Conservation (phyloP, 371 early-diverging fungal genomes). For the Pancytospora philotis region DNA sequence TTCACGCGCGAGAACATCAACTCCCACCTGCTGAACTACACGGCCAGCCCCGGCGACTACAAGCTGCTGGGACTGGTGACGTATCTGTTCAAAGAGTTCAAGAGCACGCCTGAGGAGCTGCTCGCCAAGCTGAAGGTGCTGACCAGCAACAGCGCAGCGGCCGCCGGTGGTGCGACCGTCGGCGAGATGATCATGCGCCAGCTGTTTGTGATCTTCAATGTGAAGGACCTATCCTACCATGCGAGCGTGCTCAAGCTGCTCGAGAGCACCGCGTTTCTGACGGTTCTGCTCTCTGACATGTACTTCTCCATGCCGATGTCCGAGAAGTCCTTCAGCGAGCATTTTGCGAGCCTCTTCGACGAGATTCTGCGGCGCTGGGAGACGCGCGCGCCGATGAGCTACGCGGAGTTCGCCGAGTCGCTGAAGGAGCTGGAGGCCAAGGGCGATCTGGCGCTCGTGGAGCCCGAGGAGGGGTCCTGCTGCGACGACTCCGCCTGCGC, state of each 20-base stretch:
- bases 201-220: neutral
- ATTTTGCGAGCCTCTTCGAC: neutral
- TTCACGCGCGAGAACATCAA: constrained; percentile 5
- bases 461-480: neutral
- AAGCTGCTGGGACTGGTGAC: constrained; percentile 4
- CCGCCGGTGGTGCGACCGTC: neutral
- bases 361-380: neutral
- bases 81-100: constrained; percentile 8
- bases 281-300: neutral
- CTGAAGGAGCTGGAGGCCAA: neutral
- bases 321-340: neutral
- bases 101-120: constrained; percentile 1
- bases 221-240: neutral
- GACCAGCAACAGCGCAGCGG: neutral
- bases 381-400: neutral
- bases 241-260: neutral
- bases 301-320: neutral
- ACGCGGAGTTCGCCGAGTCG: neutral
- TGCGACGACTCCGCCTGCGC: neutral
- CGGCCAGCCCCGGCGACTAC: constrained; percentile 12
- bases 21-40: constrained; percentile 1
- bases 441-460: neutral
- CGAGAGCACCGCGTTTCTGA: neutral
- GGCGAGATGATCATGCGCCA: neutral
- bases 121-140: constrained; percentile 26